These are phyloP conservation scores for Lactifluus pinguis DNA, from an alignment of 768 basidiomycete genomes.

Conservation along the genomic window DNA sequence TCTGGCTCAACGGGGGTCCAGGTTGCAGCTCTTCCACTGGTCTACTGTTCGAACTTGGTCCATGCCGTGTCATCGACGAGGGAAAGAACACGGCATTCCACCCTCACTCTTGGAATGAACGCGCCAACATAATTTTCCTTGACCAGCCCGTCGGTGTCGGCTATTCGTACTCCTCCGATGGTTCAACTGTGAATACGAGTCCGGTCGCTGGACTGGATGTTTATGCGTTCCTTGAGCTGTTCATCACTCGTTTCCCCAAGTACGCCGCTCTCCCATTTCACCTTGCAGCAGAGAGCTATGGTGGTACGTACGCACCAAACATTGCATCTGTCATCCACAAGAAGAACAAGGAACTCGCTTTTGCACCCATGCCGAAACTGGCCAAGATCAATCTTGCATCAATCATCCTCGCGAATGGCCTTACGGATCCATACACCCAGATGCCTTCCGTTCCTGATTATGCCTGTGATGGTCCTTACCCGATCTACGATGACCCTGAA, in stretches of 20 bases:
- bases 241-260: slow-evolving; percentile 66
- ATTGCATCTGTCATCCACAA: slow-evolving; percentile 77
- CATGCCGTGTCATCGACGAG: slow-evolving; percentile 14
- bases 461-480: slow-evolving; percentile 74
- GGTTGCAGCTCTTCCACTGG: slow-evolving; percentile 28
- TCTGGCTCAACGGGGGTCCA: slow-evolving; percentile 83
- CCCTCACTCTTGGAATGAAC: too few relatives aligned
- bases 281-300: slow-evolving; percentile 72
- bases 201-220: slow-evolving; percentile 91
- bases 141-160: too few relatives aligned
- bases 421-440: slow-evolving; percentile 78
- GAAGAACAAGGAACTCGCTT: slow-evolving; percentile 54
- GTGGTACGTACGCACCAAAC: slow-evolving; percentile 69
- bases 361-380: slow-evolving; percentile 38
- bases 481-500: slow-evolving; percentile 56
- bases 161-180: too few relatives aligned
- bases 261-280: slow-evolving; percentile 68
- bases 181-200: slow-evolving; percentile 74
- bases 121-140: too few relatives aligned
- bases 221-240: slow-evolving; percentile 74
- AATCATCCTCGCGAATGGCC: slow-evolving; percentile 80
- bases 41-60: slow-evolving; percentile 19
- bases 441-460: slow-evolving; percentile 76
- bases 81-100: slow-evolving; percentile 64
- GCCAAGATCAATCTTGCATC: slow-evolving; percentile 74